These are phyloP conservation scores for Ailanthus altissimus DNA, from an alignment of 345 rosid species.

Conservation along the genomic window DNA sequence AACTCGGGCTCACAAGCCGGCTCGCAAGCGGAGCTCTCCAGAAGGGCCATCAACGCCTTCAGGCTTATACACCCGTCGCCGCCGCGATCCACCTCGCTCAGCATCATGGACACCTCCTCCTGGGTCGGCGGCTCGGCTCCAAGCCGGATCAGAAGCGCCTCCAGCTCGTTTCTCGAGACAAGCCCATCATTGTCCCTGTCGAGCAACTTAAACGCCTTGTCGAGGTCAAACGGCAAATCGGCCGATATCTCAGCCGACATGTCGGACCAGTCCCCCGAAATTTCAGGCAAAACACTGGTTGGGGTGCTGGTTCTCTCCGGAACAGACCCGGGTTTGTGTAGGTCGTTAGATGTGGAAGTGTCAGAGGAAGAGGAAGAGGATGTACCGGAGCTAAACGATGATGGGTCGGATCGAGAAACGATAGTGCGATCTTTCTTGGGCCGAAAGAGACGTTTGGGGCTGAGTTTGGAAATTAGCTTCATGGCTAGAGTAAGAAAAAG, in stretches of 20 bases:
- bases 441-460: conserved; percentile 66
- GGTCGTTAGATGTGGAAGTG: conserved; percentile 23
- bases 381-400: conserved; percentile 52
- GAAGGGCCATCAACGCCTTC: conserved; percentile 51
- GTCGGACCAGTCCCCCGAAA: conserved; percentile 51
- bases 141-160: conserved; percentile 52
- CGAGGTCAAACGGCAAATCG: conserved; percentile 38
- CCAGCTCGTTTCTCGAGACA: conserved; percentile 58
- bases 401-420: conserved; percentile 59
- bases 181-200: conserved; percentile 63
- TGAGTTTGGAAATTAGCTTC: conserved; percentile 48
- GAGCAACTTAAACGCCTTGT: conserved; percentile 52
- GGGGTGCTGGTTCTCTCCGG: conserved; percentile 49
- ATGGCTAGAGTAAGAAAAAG: conserved; percentile 21
- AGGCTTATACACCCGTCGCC: conserved; percentile 55
- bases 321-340: conserved; percentile 20
- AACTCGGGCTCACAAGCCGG: conserved; percentile 63
- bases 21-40: conserved; percentile 47
- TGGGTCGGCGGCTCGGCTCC: conserved; percentile 55
- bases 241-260: conserved; percentile 30
- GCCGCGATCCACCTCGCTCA: conserved; percentile 54
- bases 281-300: conserved; percentile 59
- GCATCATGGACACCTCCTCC: conserved; percentile 65
- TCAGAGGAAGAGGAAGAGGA: conserved; percentile 45
- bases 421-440: conserved; percentile 43